Evolutionary conservation across 2,329 filamentous ascomycete species (phyloP), one percentile per base, ranked within the genome.

Genomic region (Alternaria triticimaculans): DNA sequence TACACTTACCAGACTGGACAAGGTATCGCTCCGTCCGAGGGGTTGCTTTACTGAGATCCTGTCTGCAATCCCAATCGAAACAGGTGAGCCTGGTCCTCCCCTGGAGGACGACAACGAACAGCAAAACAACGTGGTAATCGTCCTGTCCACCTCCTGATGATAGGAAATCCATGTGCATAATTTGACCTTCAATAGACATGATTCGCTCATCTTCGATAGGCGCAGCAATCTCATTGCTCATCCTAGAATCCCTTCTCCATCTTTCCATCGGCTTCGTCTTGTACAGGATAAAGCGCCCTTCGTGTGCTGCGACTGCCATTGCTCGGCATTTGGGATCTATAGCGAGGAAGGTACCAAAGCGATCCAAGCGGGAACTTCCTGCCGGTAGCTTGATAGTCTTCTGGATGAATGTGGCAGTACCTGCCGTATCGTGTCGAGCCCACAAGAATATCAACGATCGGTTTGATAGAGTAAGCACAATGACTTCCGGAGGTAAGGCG

Each of bases 81-180:
- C 83, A 82, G 49, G 84, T 77, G 28, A 86, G 78, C 58, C 83
- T 82, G 18, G 83, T 86, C 62, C 76, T 78, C 3, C 83, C 78
- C 25, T 81, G 66, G 30, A 81, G 75, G 4, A 78, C 73, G 20
- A 88, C 78, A 20, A 90, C 78, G 21, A 97, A 81, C 11, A 97
- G 82, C 4, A 98, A 84, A n/a, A 96, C 90, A 46, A 96, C 87
- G 58, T 89, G 84, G 10, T 88, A 85, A 64, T 94, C 89, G 57
- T 88, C 86, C 0, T 86, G 80, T 10, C 85, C 85, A 12, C 91
- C 91, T 65, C 86, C 85, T 8, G 94, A 92, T 63, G 91, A 88
- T 3, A 99, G 84, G 68, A 98, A 99, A 21, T 94, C 91, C 84
- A 97, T 90, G 70, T 93, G 92, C 71, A 95, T 85, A 59, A 98